Percentiles rank a stretch among this genome's conserved stretches.
phyloP scores from a whole-genome alignment of 179 eudicot genomes.

The Patellifolia procumbens region DNA sequence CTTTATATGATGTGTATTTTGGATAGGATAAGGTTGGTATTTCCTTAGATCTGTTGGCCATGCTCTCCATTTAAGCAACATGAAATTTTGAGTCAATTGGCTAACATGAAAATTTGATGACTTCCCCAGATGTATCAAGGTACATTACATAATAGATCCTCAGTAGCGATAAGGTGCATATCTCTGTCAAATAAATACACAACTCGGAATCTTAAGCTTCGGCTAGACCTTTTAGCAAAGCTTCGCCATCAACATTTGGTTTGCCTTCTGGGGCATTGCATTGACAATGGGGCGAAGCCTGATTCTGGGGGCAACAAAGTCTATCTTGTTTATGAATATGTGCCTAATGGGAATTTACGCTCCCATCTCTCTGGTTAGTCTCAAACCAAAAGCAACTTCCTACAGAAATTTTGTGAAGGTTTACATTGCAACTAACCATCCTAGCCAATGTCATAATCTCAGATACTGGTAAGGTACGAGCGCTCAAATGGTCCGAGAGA shows the following conservation, averaged over 20 bases:
- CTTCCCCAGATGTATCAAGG: constrained; percentile 71
- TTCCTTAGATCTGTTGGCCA: too few species aligned
- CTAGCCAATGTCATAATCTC: constrained; percentile 21
- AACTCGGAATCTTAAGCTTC: constrained; percentile 65
- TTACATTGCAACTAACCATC: background rate
- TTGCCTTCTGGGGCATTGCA: constrained; percentile 87
- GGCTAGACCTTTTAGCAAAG: constrained; percentile 80
- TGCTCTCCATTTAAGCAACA: too few species aligned
- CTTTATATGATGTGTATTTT: too few species aligned
- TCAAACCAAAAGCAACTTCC: background rate
- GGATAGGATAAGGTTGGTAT: too few species aligned
- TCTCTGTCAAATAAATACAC: constrained; percentile 60
- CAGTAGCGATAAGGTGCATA: constrained; percentile 70
- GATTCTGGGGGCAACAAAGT: constrained; percentile 56
- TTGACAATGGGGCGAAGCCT: constrained; percentile 44
- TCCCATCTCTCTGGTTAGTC: constrained; percentile 66
- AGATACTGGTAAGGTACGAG: constrained; percentile 45
- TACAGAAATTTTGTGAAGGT: background rate
- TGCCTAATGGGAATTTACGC: constrained; percentile 65
- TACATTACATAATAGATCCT: constrained; percentile 60
- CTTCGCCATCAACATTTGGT: constrained; percentile 84
- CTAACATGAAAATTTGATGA: too few species aligned
- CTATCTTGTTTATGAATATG: constrained; percentile 77
- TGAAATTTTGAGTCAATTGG: too few species aligned
- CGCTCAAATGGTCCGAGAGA: constrained; percentile 82